A percentile compares a stretch with the other conserved stretches of the same genome.
Conservation (phyloP, 495 filamentous ascomycete species). For the Penicillium egyptiacum region DNA sequence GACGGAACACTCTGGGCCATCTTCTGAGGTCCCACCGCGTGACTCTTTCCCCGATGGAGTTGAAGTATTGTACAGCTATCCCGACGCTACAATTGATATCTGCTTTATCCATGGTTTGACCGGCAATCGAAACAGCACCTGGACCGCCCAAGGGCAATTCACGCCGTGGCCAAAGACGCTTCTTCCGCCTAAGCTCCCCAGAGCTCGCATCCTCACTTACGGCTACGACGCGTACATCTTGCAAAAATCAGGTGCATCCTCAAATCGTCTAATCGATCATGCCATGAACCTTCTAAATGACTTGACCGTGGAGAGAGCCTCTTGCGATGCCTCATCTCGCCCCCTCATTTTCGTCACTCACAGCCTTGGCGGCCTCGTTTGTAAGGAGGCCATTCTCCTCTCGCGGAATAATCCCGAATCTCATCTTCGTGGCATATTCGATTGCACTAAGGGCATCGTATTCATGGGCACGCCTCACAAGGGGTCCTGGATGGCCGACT, state of each 20-base stretch:
- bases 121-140: slow-evolving; percentile 30
- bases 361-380: slow-evolving; percentile 36
- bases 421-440: slow-evolving; percentile 32
- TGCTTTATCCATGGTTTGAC: slow-evolving; percentile 37
- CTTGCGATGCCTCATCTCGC: slow-evolving; percentile 17
- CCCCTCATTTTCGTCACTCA: slow-evolving; percentile 36
- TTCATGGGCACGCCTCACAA: slow-evolving; percentile 47
- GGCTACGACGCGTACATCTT: slow-evolving; percentile 34
- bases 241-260: slow-evolving; percentile 14
- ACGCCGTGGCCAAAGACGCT: slow-evolving; percentile 28
- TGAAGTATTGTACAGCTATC: slow-evolving; percentile 18
- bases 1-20: too few species aligned
- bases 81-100: slow-evolving; percentile 28
- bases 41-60: slow-evolving; percentile 15
- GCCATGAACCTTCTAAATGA: slow-evolving; percentile 27
- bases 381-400: slow-evolving; percentile 25
- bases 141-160: slow-evolving; percentile 20
- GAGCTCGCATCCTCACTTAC: slow-evolving; percentile 29
- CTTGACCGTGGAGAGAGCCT: slow-evolving; percentile 22
- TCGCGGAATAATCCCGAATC: slow-evolving; percentile 18
- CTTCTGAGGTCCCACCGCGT: too few species aligned
- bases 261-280: slow-evolving; percentile 28
- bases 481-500: slow-evolving; percentile 36
- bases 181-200: slow-evolving; percentile 20
- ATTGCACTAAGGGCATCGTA: slow-evolving; percentile 33